Conservation (phyloP, 352 stramenopile genomes). For the Globisporangium cystogenes region DNA sequence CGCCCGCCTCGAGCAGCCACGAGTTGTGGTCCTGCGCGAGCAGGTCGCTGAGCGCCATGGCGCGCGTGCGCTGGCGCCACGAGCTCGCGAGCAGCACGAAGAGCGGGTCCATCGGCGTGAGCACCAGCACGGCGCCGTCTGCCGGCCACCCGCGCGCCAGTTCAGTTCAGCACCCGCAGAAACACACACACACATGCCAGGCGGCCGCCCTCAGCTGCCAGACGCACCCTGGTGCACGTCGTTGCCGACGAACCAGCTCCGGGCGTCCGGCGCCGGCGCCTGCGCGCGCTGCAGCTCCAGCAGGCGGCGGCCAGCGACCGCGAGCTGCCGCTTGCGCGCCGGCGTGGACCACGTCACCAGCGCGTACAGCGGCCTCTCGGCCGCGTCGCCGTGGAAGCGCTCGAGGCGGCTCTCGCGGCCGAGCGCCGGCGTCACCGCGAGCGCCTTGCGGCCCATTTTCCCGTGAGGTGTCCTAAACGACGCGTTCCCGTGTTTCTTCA, state of each 20-base stretch:
- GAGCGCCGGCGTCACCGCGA: conserved; percentile 46
- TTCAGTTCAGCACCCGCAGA: background rate
- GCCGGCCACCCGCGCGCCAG: background rate
- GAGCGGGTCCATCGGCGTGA: conserved; percentile 61
- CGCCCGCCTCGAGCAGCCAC: conserved; percentile 46
- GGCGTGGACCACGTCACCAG: conserved; percentile 44
- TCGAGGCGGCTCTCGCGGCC: conserved; percentile 29
- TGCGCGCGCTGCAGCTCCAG: conserved; percentile 65
- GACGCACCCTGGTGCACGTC: conserved; percentile 45
- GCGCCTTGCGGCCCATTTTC: conserved; percentile 45
- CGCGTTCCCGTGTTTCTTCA: background rate
- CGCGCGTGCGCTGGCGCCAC: conserved; percentile 39
- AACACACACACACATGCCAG: background rate
- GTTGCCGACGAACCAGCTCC: conserved; percentile 80
- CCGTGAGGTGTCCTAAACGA: too few species aligned
- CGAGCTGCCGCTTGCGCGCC: conserved; percentile 47
- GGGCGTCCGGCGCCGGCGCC: conserved; percentile 25
- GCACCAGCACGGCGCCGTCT: conserved; percentile 58
- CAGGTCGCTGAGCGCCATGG: conserved; percentile 55
- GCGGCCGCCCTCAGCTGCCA: background rate
- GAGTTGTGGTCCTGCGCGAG: conserved; percentile 36
- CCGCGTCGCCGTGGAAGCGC: conserved; percentile 66
- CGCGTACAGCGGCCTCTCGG: conserved; percentile 37
- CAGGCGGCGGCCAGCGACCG: conserved; percentile 30
- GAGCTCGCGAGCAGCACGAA: conserved; percentile 64